phyloP scores from a whole-genome alignment of 306 rosid species.

The Castanea mollissima region DNA sequence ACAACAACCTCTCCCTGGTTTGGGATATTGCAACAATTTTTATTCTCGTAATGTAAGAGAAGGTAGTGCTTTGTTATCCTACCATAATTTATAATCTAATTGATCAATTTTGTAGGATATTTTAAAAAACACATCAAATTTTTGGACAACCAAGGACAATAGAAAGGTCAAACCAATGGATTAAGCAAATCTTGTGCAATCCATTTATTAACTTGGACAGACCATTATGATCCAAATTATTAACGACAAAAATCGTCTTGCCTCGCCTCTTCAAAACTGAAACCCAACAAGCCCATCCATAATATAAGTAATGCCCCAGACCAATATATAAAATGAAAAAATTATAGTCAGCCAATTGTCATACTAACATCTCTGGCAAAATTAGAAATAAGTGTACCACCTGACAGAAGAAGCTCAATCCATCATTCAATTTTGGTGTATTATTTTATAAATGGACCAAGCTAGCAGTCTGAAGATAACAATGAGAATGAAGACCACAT shows the following conservation, averaged over 20 bases:
- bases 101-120: too few relatives aligned
- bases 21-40: too few relatives aligned
- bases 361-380: neutral
- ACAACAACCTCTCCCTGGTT: too few relatives aligned
- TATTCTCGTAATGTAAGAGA: too few relatives aligned
- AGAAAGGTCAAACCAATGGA: neutral
- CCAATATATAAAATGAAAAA: neutral
- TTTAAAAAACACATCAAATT: too few relatives aligned
- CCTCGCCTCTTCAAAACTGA: neutral
- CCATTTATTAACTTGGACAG: neutral
- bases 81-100: too few relatives aligned
- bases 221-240: neutral
- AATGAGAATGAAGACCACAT: neutral
- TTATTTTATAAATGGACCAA: neutral
- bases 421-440: neutral
- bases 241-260: neutral
- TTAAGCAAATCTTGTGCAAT: neutral
- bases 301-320: neutral
- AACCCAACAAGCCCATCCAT: neutral
- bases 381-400: neutral
- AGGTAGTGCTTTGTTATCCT: too few relatives aligned
- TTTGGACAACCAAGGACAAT: too few relatives aligned
- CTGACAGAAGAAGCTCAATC: neutral
- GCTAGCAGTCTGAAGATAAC: neutral
- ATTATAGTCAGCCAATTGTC: neutral